phyloP scores from a whole-genome alignment of 2,329 filamentous ascomycete genomes.

The Catunica adiposa region DNA sequence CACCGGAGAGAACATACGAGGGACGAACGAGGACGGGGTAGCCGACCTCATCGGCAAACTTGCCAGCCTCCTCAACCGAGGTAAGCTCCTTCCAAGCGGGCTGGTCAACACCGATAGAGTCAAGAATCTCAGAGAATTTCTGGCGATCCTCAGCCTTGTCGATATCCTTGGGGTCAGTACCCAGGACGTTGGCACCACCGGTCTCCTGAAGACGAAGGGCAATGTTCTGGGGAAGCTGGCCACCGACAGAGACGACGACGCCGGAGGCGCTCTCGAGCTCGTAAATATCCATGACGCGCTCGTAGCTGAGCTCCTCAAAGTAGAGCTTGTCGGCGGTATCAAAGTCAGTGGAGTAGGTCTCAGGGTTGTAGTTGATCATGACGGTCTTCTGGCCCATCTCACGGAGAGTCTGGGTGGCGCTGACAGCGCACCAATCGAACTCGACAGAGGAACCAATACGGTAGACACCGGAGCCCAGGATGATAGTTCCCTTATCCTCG shows the following conservation, averaged over 20 bases:
- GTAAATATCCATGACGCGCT: constrained; percentile 97
- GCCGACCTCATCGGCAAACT: constrained; percentile 67
- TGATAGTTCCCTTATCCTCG: constrained; percentile 75
- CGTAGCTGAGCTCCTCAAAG: constrained; percentile 92
- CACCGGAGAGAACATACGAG: constrained; percentile 88
- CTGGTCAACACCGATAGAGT: constrained; percentile 92
- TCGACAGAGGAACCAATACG: constrained; percentile 94
- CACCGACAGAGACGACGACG: constrained; percentile 89
- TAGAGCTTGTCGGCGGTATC: constrained; percentile 84
- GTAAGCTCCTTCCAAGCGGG: constrained; percentile 96
- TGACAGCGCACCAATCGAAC: constrained; percentile 97
- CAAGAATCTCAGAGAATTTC: constrained; percentile 94
- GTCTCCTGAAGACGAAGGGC: constrained; percentile 83
- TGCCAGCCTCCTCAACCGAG: constrained; percentile 71
- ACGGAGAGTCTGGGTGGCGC: constrained; percentile 66
- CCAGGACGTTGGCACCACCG: constrained; percentile 77
- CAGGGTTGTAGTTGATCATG: constrained; percentile 88
- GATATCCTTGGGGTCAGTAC: constrained; percentile 84
- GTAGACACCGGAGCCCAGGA: constrained; percentile 91
- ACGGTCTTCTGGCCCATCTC: constrained; percentile 90
- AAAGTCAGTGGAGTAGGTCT: constrained; percentile 70
- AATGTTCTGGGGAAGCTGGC: constrained; percentile 94
- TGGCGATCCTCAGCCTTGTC: constrained; percentile 96
- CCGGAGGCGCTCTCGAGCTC: constrained; percentile 74
- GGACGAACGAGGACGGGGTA: constrained; percentile 94